Conservation (phyloP, 495 filamentous ascomycete genomes). For the Tuber brumale region DNA sequence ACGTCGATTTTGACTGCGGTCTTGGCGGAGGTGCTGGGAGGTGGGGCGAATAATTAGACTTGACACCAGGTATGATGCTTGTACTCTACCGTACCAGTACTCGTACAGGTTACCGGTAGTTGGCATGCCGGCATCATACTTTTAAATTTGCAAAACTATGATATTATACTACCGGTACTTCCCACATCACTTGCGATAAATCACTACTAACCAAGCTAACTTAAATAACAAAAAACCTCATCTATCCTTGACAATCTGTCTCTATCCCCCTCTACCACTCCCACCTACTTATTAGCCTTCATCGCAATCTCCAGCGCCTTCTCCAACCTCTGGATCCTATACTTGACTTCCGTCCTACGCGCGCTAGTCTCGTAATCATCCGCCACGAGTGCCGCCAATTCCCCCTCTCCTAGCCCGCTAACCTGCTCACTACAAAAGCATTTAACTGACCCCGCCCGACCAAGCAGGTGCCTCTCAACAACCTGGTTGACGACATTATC, state of each 20-base stretch:
- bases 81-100: no score
- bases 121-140: no score
- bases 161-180: no score
- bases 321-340: slow-evolving; percentile 46
- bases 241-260: neutral
- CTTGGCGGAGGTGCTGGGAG: neutral
- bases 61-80: no score
- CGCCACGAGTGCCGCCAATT: slow-evolving; percentile 49
- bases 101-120: no score
- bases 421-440: slow-evolving; percentile 45
- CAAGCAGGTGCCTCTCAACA: slow-evolving; percentile 42
- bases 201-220: no score
- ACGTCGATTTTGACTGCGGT: neutral
- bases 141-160: neutral
- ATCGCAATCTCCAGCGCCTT: slow-evolving; percentile 43
- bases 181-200: neutral
- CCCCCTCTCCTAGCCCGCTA: slow-evolving; percentile 40
- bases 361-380: slow-evolving; percentile 43
- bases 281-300: slow-evolving; percentile 9
- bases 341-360: slow-evolving; percentile 42
- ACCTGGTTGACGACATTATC: slow-evolving; percentile 47
- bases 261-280: neutral
- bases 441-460: slow-evolving; percentile 33
- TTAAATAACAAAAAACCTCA: neutral
- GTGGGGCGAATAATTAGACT: neutral